Evolutionary conservation across 331 rosid species (phyloP).

Genomic region (Stylosanthes scabra): DNA sequence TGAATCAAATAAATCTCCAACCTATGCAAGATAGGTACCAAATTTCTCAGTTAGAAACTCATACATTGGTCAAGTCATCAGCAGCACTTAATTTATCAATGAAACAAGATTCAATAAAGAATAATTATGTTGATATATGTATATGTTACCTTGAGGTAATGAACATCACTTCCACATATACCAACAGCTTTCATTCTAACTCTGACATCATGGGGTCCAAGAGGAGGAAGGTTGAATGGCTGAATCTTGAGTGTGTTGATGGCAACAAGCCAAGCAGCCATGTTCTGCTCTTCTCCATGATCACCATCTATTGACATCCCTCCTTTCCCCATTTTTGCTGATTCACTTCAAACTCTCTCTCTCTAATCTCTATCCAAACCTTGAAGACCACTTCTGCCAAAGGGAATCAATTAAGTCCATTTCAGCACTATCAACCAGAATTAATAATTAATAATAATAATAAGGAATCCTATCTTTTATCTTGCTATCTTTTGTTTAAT

Average conservation of each 20-base stretch:
- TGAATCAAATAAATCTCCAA: neutral
- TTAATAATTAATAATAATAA: no score
- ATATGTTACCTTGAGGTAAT: conserved; percentile 69
- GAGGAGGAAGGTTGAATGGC: conserved; percentile 84
- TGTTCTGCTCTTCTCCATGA: conserved; percentile 65
- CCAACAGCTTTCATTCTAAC: conserved; percentile 95
- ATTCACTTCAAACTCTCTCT: conserved; percentile 7
- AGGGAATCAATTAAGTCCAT: no score
- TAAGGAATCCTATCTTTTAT: no score
- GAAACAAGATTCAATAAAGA: conserved; percentile 9
- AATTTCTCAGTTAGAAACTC: neutral
- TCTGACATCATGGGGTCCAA: conserved; percentile 84
- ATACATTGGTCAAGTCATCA: conserved; percentile 15
- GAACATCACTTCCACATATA: conserved; percentile 98
- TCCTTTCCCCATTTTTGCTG: conserved; percentile 71
- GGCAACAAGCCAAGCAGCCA: conserved; percentile 96
- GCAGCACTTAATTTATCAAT: neutral
- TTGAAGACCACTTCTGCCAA: neutral
- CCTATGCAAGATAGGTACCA: neutral
- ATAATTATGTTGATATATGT: no score
- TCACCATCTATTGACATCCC: conserved; percentile 63
- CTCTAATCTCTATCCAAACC: neutral
- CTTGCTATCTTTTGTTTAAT: no score
- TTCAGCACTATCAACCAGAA: no score
- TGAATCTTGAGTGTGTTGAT: conserved; percentile 81